phyloP scores from a whole-genome alignment of 1,139 yeast species.

The Saccharomyces hybrid region DNA sequence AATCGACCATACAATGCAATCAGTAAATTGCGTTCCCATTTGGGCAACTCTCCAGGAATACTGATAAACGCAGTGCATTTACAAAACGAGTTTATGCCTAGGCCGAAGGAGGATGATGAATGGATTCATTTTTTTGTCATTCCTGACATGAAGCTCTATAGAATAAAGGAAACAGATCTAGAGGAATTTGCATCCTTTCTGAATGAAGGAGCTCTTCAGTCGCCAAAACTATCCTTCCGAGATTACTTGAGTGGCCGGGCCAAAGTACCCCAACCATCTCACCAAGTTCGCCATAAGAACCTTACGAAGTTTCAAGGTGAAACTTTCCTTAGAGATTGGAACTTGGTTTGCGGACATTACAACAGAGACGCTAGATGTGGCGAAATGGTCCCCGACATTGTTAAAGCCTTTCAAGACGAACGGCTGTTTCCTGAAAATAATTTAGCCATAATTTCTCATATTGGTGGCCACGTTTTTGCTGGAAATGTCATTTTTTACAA shows the following conservation, averaged over 20 bases:
- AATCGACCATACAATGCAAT: neutral
- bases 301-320: slow-evolving; percentile 6
- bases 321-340: slow-evolving; percentile 9
- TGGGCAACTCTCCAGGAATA: neutral
- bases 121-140: slow-evolving; percentile 14
- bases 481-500: slow-evolving; percentile 22
- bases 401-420: slow-evolving; percentile 7
- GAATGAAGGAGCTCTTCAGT: slow-evolving; percentile 11
- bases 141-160: slow-evolving; percentile 21
- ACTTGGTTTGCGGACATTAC: slow-evolving; percentile 23
- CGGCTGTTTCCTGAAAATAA: slow-evolving; percentile 4
- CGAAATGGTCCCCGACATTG: slow-evolving; percentile 14
- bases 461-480: slow-evolving; percentile 27
- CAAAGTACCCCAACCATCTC: slow-evolving; percentile 4
- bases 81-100: neutral
- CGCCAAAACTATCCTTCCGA: slow-evolving; percentile 9
- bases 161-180: slow-evolving; percentile 8
- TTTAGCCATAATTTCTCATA: slow-evolving; percentile 21
- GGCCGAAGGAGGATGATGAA: slow-evolving; percentile 2
- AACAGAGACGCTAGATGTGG: slow-evolving; percentile 26
- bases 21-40: neutral
- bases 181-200: slow-evolving; percentile 14
- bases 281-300: neutral
- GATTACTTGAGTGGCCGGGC: slow-evolving; percentile 16
- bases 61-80: slow-evolving; percentile 1